These are phyloP conservation scores for Clathrospora elynae DNA, from an alignment of 2,329 filamentous ascomycete genomes.

Conservation along the genomic window DNA sequence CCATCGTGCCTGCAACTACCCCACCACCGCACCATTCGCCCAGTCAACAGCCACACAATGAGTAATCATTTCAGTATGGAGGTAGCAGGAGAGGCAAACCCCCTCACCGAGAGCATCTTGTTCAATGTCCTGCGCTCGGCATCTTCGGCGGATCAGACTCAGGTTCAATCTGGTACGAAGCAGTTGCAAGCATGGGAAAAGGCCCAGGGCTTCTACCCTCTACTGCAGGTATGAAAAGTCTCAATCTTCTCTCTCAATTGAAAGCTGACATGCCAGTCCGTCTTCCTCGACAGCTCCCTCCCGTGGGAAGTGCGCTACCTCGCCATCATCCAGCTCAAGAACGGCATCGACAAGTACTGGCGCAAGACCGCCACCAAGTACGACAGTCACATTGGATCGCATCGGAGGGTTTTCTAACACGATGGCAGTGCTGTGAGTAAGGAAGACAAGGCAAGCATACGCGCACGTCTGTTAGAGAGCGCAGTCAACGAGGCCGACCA, in stretches of 20 bases:
- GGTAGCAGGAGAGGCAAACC: slow-evolving; percentile 77
- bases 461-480: slow-evolving; percentile 74
- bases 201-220: slow-evolving; percentile 53
- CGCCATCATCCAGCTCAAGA: slow-evolving; percentile 92
- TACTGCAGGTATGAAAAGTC: slow-evolving; percentile 48
- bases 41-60: slow-evolving; percentile 27
- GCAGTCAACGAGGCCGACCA: slow-evolving; percentile 77
- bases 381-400: not conserved
- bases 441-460: slow-evolving; percentile 77
- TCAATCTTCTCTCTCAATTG: not conserved
- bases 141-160: slow-evolving; percentile 53
- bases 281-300: slow-evolving; percentile 79
- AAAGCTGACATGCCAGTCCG: slow-evolving; percentile 59
- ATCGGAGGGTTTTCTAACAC: slow-evolving; percentile 12
- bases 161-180: slow-evolving; percentile 59
- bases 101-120: slow-evolving; percentile 55
- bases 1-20: slow-evolving; percentile 8
- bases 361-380: slow-evolving; percentile 75
- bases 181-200: slow-evolving; percentile 60
- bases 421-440: slow-evolving; percentile 60
- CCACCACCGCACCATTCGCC: slow-evolving; percentile 18
- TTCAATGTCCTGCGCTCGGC: slow-evolving; percentile 57
- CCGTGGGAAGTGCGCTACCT: slow-evolving; percentile 82
- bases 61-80: slow-evolving; percentile 56
- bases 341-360: slow-evolving; percentile 96